A percentile compares a stretch with the other conserved stretches of the same genome.
phyloP scores from a whole-genome alignment of 1,284 basidiomycete genomes.

The Irpex sp. region DNA sequence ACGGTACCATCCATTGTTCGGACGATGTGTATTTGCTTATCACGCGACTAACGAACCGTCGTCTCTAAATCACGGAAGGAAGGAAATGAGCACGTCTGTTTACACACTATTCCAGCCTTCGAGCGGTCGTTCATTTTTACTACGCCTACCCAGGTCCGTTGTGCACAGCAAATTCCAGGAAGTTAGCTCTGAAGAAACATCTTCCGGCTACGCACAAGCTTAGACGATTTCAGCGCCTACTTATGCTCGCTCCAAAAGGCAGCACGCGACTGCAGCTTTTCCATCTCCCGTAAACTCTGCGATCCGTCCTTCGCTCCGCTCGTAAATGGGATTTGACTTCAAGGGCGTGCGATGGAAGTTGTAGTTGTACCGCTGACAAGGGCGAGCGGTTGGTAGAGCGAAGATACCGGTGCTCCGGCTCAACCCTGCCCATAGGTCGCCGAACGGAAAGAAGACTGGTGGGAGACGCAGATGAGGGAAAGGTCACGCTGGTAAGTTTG shows the following conservation, averaged over 20 bases:
- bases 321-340: background rate
- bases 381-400: background rate
- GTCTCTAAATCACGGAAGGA: no score
- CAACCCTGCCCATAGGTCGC: background rate
- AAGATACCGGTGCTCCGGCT: background rate
- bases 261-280: background rate
- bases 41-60: no score
- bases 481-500: background rate
- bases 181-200: background rate
- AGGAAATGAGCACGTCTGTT: no score
- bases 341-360: background rate
- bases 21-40: background rate
- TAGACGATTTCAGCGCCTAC: background rate
- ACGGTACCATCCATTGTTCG: background rate
- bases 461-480: background rate
- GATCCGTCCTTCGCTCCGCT: background rate
- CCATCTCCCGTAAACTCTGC: background rate
- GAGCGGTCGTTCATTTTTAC: background rate
- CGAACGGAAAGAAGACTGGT: background rate
- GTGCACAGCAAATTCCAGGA: background rate
- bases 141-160: background rate
- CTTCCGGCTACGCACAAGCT: background rate
- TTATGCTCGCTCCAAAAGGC: background rate
- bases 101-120: no score
- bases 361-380: background rate